These are phyloP conservation scores for Gossypium arboreum DNA, from an alignment of 345 rosid species.

Conservation along the genomic window DNA sequence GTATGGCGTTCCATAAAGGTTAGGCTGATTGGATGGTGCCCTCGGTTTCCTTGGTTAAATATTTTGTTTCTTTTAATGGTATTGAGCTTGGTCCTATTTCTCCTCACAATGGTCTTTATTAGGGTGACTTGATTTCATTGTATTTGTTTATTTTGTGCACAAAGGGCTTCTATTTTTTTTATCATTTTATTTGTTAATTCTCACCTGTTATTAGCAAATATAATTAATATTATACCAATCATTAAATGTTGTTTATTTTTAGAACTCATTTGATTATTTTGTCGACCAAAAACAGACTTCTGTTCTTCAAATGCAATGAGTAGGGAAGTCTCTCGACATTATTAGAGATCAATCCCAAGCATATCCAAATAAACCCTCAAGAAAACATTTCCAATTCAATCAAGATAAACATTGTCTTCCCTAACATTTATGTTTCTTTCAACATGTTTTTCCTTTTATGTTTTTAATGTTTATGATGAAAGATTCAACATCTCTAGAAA, in stretches of 20 bases:
- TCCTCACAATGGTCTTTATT: too few species aligned
- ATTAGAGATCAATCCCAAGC: neutral
- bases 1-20: too few species aligned
- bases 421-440: neutral
- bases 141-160: too few species aligned
- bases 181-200: neutral
- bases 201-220: neutral
- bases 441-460: neutral
- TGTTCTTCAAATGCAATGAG: neutral
- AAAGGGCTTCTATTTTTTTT: too few species aligned
- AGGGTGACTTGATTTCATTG: too few species aligned
- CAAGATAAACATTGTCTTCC: conserved; percentile 4
- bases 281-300: neutral
- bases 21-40: too few species aligned
- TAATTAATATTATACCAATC: neutral
- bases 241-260: neutral
- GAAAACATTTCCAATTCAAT: neutral
- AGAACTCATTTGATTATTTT: neutral
- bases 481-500: neutral
- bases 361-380: neutral
- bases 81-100: too few species aligned
- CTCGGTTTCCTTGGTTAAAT: too few species aligned
- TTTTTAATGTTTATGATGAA: too few species aligned
- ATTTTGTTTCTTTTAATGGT: too few species aligned
- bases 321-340: neutral